Conservation (phyloP, 805 yeast genomes). For the Yamadazyma takamatsuzukensis region DNA sequence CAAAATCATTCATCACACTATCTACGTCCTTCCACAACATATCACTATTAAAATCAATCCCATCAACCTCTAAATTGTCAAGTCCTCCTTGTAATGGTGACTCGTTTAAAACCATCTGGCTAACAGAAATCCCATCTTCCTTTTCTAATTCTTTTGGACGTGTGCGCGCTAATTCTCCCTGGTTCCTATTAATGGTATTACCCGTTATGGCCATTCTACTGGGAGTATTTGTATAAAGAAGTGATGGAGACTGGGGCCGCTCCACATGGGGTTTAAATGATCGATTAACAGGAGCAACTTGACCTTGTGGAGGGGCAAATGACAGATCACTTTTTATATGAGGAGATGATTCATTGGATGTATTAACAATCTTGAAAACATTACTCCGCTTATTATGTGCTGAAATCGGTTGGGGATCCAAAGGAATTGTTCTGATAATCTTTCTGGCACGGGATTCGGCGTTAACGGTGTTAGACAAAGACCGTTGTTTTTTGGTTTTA, state of each 20-base stretch:
- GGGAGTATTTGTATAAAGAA: constrained; percentile 5
- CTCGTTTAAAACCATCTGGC: constrained; percentile 10
- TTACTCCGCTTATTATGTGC: constrained; percentile 29
- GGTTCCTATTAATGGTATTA: constrained; percentile 12
- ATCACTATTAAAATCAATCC: constrained; percentile 49
- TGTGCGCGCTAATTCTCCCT: neutral
- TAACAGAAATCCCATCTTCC: constrained; percentile 5
- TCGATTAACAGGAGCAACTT: no score
- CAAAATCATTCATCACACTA: constrained; percentile 87
- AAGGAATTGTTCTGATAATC: constrained; percentile 73
- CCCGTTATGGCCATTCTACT: constrained; percentile 15
- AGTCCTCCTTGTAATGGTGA: constrained; percentile 24
- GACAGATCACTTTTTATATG: constrained; percentile 8
- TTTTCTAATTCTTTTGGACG: neutral
- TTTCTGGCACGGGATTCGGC: constrained; percentile 72
- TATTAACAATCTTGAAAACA: constrained; percentile 36
- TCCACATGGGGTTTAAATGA: neutral
- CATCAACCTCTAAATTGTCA: constrained; percentile 35
- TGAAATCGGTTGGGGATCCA: constrained; percentile 78
- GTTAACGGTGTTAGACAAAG: constrained; percentile 52
- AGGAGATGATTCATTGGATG: constrained; percentile 31
- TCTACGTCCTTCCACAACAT: constrained; percentile 79
- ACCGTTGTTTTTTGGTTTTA: constrained; percentile 38
- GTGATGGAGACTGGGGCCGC: constrained; percentile 8
- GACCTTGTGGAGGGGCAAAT: no score